Evolutionary conservation across 257 asterid species (phyloP), one percentile per base, ranked within the genome.

Genomic region (Perilla frutescens): DNA sequence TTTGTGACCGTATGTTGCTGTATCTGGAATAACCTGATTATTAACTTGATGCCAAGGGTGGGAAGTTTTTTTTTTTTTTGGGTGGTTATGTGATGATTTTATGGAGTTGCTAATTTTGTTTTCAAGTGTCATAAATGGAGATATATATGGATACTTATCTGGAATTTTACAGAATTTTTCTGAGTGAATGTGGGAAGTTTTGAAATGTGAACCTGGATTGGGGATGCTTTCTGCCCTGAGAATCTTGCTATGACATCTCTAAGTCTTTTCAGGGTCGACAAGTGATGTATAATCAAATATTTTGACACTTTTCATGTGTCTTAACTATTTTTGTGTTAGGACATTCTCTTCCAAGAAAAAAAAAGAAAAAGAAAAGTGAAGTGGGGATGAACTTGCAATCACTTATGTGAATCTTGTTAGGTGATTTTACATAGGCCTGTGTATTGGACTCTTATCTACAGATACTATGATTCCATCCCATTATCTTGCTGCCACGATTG

Each of bases 181-280:
- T 36, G 7, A 4, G 44, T 55, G 40, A 29, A 54, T 62, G 68
- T 62, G 29, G 53, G 43, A 55, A 34, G 31, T 6, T 13, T 70
- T n/a, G 67, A 77, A 34, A 47, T 71, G 53, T 58, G 12, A 15
- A 70, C 56, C 40, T 56, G 70, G 13, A 26, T 44, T 74, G 48
- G 14, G 54, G 49, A 45, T 63, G 40, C 43, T 47, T 20, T 20
- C 26, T 20, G 26, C 26, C 26, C 26, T 20, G 26, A 20, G 26
- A 20, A 20, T 20, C 26, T 1, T 20, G 26, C 26, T 20, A 20
- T 20, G 26, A 20, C 26, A 36, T 39, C 39, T 37, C 32, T 61
- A 32, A 48, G 14, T 49, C 55, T 71, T 5, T 71, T 62, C 51
- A 26, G 51, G 45, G 10, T 68, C 7, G 36, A 3, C 47, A 10